Conservation (phyloP, 129 eudicot genomes). For the Pseudognaphalium luteoalbum region DNA sequence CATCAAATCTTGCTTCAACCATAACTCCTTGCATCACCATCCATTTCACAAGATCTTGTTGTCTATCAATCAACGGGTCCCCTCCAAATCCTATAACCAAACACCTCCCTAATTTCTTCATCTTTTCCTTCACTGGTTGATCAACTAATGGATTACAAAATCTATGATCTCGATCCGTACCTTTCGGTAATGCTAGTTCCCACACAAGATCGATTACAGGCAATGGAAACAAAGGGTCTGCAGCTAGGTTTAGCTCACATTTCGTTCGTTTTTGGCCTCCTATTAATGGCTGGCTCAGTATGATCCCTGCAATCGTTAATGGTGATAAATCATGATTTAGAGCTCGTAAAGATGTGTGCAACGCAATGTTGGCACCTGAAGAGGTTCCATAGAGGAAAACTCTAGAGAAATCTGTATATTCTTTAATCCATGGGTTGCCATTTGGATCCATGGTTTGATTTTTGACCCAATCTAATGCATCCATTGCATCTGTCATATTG, state of each 20-base stretch:
- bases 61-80: conserved; percentile 83
- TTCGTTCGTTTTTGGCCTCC: conserved; percentile 58
- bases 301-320: conserved; percentile 43
- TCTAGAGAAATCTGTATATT: conserved; percentile 54
- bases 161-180: conserved; percentile 72
- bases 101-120: conserved; percentile 60
- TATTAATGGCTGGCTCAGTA: conserved; percentile 61
- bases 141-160: conserved; percentile 69
- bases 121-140: conserved; percentile 34
- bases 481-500: conserved; percentile 75
- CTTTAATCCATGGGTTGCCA: conserved; percentile 65
- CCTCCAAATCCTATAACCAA: conserved; percentile 87
- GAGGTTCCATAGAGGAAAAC: conserved; percentile 56
- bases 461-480: conserved; percentile 55
- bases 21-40: conserved; percentile 59
- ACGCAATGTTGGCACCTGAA: conserved; percentile 72
- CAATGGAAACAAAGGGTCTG: conserved; percentile 65
- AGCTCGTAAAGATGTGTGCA: conserved; percentile 43
- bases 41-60: conserved; percentile 68
- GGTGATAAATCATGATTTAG: conserved; percentile 41
- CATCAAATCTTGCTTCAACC: conserved; percentile 83
- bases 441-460: conserved; percentile 39
- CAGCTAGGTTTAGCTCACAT: conserved; percentile 61
- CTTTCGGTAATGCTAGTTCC: conserved; percentile 79
- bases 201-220: conserved; percentile 71